Evolutionary conservation across 2,329 filamentous ascomycete species (phyloP), one percentile per base, ranked within the genome.

Genomic region (Fusarium nelsonii): DNA sequence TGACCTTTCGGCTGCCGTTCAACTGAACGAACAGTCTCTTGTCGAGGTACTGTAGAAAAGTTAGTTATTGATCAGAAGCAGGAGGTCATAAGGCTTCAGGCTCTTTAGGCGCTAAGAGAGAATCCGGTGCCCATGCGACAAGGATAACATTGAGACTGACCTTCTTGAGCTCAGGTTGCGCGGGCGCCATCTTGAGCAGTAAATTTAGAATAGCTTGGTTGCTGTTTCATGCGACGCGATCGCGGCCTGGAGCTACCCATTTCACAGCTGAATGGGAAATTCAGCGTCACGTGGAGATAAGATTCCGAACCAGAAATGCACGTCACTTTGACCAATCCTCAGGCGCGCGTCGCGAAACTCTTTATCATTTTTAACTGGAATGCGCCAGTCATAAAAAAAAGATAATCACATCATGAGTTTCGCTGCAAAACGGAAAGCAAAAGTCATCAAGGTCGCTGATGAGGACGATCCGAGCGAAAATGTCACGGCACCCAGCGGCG

Each of bases 101-200:
- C 32, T 6, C 32, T 4, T 18, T 23, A 33, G 23, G 15, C 28
- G 15, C 30, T 6, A 1, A 3, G 7, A 1, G 14, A 8, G 3
- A 10, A 18, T 11, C 15, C 6, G 8, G 8, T 14, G 28, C 23
- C 7, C 16, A 20, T 30, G 39, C 34, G 33, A 61, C 34, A 6
- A 18, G 33, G 8, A 16, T 33, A n/a, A 28, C 4, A 26, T 14
- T n/a, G 4, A 4, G 11, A 60, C 73, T 28, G 83, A 97, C 96
- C 90, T 98, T 99, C 84, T 98, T 99, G 69, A 99, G 89, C 85
- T 99, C 97, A 76, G 96, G 96, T 84, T 98, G 96, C 80, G 96
- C 94, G 90, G 97, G 95, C 84, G 96, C 93, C 96, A 99, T 99
- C 73, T 85, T 92, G 84, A 80, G 73, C 72, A 73, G 63, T 76